Evolutionary conservation across 2,329 filamentous ascomycete genomes (phyloP), one percentile per base, ranked within the genome.

Genomic region (Aspergillus tamarii): DNA sequence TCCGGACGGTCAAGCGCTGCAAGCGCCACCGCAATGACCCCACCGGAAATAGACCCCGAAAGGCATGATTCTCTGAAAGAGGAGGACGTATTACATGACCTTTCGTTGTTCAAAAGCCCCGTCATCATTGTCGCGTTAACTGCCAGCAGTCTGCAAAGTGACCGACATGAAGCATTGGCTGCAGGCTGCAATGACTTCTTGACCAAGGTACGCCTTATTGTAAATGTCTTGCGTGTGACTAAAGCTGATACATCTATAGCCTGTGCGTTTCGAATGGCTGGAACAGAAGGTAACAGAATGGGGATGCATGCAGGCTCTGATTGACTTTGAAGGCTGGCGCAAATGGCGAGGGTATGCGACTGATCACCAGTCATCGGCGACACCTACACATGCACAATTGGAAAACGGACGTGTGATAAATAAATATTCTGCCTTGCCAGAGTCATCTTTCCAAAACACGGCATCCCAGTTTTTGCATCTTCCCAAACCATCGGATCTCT

Each of bases 251-350:
- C 62, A n/a, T 39, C 6, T 39, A 12, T 55, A 97, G 92, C 95
- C 95, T 23, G 94, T 99, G 70, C 96, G 96, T 77, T 97, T 97
- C 75, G 91, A 96, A 64, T 99, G 94, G 94, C 87, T 99, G 30
- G 93, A 97, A 77, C 89, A 94, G 63, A 99, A 99, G 78, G 94
- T 98, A 70, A 97, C 96, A 81, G 95, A 99, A 84, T 99, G 95
- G 95, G 95, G 95, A 62, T 98, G 95, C 82, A 99, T 99, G 95
- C 95, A 98, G 82, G 95, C 95, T 11, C 85, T 99, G 28, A 98
- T 99, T 73, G 95, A 99, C 81, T 98, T 95, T 76, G 94, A 98
- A 76, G 95, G 95, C 66, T 99, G 95, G 95, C 88, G 94, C 61
- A 93, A 93, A 78, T 99, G 95, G 95, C 97, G 97, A 77, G 92